Base-by-base conservation (phyloP, 208 protist species). In the Leishmania turanica region DNA sequence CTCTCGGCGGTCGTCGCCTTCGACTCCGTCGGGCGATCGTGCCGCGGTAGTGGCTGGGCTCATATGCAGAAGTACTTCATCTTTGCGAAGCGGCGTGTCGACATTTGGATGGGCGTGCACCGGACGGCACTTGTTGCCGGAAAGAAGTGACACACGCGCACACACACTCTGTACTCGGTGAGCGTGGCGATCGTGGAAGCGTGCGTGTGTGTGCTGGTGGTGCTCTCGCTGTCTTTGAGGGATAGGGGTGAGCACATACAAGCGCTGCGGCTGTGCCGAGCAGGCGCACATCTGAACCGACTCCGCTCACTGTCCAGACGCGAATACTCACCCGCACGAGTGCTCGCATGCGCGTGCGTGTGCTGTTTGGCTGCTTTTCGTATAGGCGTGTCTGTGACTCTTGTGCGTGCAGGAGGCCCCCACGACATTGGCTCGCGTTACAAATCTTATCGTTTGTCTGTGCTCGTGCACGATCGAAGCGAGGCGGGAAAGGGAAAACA, bases 1-100 rank as follows among this genome's bases (percentile, higher is more conserved):
- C 84, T 96, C 69, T 51, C 76, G 0, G 78, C 77, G 0, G 49
- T 90, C 0, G 81, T 92, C 54, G 72, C 73, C 2, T 62, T 92
- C 13, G 94, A 97, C 72, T 75, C 82, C 40, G 60, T 90, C 0
- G 81, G 80, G 31, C 86, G 89, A 79, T 60, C 77, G 1, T 84
- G 82, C 58, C 79, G 82, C 49, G 94, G 91, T 4, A 86, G 90
- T 7, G 84, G 77, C 4, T 97, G 94, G 94, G 89, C 96, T 65
- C 84, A 96, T 80, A 84, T 95, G 86, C 90, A 95, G n/a, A 96
- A 96, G 77, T 92, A 95, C 80, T 65, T 96, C 66, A 93, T 97
- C 70, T 81, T 97, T n/a, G 83, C 80, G 19, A 90, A 91, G 78
- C 92, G 91, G 6, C 88, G 92, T 7, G 56, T 90, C 24, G 88